These are phyloP conservation scores for Pyrus communis DNA, from an alignment of 306 rosid species.

Conservation along the genomic window DNA sequence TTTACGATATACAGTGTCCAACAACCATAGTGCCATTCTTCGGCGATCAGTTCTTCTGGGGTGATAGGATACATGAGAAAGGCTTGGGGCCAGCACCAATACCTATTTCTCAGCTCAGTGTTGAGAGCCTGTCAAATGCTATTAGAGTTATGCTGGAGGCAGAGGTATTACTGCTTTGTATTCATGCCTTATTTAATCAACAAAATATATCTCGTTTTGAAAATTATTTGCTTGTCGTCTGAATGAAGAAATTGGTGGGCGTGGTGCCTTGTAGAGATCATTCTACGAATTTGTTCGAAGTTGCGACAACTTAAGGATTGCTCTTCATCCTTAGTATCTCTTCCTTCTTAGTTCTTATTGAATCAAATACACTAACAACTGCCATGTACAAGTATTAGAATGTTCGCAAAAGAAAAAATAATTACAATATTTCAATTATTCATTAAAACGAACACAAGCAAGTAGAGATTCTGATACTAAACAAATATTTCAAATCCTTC, in stretches of 20 bases:
- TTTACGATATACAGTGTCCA: conserved; percentile 61
- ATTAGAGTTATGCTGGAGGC: conserved; percentile 87
- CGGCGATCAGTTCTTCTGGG: conserved; percentile 99
- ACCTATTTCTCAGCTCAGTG: conserved; percentile 61
- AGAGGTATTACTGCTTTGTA: conserved; percentile 46
- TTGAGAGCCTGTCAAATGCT: conserved; percentile 61
- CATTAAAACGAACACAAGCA: background rate
- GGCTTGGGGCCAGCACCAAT: conserved; percentile 81
- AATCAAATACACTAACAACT: background rate
- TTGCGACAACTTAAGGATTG: background rate
- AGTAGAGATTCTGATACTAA: background rate
- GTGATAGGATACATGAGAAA: conserved; percentile 66
- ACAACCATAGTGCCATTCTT: conserved; percentile 93
- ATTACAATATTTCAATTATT: no score
- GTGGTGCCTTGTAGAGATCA: background rate
- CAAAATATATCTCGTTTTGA: background rate
- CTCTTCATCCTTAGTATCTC: background rate
- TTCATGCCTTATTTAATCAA: background rate
- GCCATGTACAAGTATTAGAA: background rate
- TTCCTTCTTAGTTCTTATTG: background rate
- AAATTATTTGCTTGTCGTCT: background rate
- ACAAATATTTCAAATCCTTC: background rate
- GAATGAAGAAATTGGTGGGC: background rate
- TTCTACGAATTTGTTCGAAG: background rate
- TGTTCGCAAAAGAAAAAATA: no score